These are phyloP conservation scores for Saururus chinensis DNA, from an alignment of 164 flowering plant species.

Conservation along the genomic window DNA sequence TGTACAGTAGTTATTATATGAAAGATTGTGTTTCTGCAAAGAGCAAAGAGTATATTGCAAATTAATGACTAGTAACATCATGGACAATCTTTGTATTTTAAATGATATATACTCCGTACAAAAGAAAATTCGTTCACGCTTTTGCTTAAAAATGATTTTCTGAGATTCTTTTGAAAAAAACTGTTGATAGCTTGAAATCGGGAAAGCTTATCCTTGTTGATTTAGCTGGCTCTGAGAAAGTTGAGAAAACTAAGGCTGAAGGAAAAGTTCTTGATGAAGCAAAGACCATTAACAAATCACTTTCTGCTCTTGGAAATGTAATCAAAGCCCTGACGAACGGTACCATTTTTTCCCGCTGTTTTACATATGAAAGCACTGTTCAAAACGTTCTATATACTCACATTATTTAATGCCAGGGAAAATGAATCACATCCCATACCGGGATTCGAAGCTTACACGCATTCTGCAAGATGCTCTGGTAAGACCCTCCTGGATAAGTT, in stretches of 20 bases:
- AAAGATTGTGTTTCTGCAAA: not conserved
- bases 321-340: constrained; percentile 65
- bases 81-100: no score
- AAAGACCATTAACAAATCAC: constrained; percentile 79
- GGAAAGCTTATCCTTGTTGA: constrained; percentile 82
- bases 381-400: not conserved
- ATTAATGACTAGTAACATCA: no score
- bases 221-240: constrained; percentile 92
- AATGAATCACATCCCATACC: constrained; percentile 66
- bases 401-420: constrained; percentile 18
- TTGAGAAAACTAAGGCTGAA: constrained; percentile 86
- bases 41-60: no score
- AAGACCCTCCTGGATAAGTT: constrained; percentile 12
- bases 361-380: not conserved
- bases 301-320: constrained; percentile 83
- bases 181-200: constrained; percentile 28
- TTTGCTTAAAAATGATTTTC: not conserved
- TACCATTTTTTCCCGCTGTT: constrained; percentile 1
- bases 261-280: constrained; percentile 92
- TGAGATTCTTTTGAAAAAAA: not conserved
- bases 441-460: constrained; percentile 84
- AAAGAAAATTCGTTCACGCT: no score
- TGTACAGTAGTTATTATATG: no score
- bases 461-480: constrained; percentile 80
- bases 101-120: no score